These are phyloP conservation scores for Fusarium sp. DNA, from an alignment of 2,329 filamentous ascomycete species.

Conservation along the genomic window DNA sequence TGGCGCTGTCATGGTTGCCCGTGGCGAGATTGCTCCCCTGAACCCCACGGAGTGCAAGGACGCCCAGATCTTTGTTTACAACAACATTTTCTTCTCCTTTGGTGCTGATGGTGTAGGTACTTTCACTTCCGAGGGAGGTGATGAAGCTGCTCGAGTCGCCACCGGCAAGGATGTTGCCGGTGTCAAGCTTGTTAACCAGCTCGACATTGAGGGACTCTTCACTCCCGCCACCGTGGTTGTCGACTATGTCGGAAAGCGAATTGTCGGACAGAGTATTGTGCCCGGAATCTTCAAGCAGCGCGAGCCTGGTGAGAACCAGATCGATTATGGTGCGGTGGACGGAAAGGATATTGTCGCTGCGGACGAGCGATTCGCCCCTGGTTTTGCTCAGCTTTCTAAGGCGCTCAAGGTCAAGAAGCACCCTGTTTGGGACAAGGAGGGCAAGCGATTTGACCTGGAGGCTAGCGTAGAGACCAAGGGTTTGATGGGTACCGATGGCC, in stretches of 20 bases:
- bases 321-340: slow-evolving; percentile 98
- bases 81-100: slow-evolving; percentile 99
- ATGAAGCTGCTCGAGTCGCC: slow-evolving; percentile 94
- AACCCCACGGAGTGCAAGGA: slow-evolving; percentile 94
- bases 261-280: slow-evolving; percentile 97
- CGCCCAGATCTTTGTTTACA: slow-evolving; percentile 98
- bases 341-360: slow-evolving; percentile 95
- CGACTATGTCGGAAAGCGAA: slow-evolving; percentile 95
- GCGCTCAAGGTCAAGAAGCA: slow-evolving; percentile 93
- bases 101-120: slow-evolving; percentile 97
- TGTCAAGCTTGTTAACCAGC: slow-evolving; percentile 94
- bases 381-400: slow-evolving; percentile 92
- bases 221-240: slow-evolving; percentile 96
- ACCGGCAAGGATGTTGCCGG: slow-evolving; percentile 97
- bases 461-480: slow-evolving; percentile 98
- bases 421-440: slow-evolving; percentile 97
- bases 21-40: slow-evolving; percentile 90
- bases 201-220: slow-evolving; percentile 94
- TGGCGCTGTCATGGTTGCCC: slow-evolving; percentile 90
- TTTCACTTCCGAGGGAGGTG: slow-evolving; percentile 94
- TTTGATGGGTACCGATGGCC: slow-evolving; percentile 92
- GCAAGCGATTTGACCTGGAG: slow-evolving; percentile 88
- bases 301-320: slow-evolving; percentile 97
- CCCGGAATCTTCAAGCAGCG: slow-evolving; percentile 99
- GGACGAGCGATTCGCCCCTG: slow-evolving; percentile 83